Conservation (phyloP, 768 basidiomycete genomes). For the Lactarius trivialis region DNA sequence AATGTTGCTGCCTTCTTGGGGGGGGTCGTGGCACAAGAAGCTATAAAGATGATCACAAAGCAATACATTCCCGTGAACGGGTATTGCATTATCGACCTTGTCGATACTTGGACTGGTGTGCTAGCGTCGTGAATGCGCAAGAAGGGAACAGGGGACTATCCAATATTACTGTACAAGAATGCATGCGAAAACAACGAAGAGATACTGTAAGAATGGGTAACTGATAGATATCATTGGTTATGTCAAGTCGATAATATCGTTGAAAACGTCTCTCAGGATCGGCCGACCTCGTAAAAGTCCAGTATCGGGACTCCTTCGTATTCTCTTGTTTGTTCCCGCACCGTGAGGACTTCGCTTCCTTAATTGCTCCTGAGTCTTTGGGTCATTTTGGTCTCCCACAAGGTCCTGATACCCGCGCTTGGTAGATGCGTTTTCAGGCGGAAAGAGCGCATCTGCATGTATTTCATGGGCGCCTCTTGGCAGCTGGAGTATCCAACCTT, state of each 20-base stretch:
- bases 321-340: conserved; percentile 32
- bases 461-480: conserved; percentile 43
- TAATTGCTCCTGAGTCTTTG: conserved; percentile 33
- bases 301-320: conserved; percentile 30
- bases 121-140: conserved; percentile 27
- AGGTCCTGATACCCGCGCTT: conserved; percentile 3
- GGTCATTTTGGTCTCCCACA: conserved; percentile 16
- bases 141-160: neutral
- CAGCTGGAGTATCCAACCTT: conserved; percentile 64
- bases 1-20: conserved; percentile 93
- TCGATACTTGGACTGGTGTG: conserved; percentile 69
- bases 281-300: conserved; percentile 51
- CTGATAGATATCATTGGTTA: neutral
- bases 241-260: conserved; percentile 29
- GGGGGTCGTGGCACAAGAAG: conserved; percentile 91
- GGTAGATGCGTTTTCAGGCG: conserved; percentile 13
- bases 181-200: neutral
- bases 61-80: conserved; percentile 92
- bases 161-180: neutral
- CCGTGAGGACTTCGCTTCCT: conserved; percentile 24
- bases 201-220: neutral
- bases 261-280: conserved; percentile 55
- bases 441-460: conserved; percentile 37
- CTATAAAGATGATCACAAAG: conserved; percentile 93
- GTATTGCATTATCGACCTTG: conserved; percentile 77